Evolutionary conservation across 257 asterid species (phyloP).

Genomic region (Solanum dulcamara): DNA sequence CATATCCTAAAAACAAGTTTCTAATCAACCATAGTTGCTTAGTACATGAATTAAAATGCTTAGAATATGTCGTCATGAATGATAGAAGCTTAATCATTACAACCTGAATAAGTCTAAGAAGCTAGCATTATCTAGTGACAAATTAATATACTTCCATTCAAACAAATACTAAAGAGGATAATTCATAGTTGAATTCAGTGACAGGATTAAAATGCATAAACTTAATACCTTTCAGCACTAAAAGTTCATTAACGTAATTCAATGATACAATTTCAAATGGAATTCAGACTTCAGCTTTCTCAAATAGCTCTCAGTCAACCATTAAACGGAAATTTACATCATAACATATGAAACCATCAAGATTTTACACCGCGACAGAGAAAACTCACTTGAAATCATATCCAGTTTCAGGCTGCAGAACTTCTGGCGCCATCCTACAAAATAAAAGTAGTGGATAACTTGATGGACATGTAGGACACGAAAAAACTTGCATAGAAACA

Average conservation of each 20-base stretch:
- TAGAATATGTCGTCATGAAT: neutral
- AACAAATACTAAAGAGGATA: neutral
- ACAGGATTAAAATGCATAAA: neutral
- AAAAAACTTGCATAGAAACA: neutral
- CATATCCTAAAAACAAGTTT: neutral
- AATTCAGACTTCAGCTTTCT: neutral
- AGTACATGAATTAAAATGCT: neutral
- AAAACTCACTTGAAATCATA: conserved; percentile 88
- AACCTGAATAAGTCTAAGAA: neutral
- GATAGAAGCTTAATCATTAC: neutral
- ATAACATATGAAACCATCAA: neutral
- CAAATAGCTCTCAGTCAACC: neutral
- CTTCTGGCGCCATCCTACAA: conserved; percentile 99
- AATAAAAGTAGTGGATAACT: conserved; percentile 2
- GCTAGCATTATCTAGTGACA: neutral
- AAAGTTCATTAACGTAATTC: neutral
- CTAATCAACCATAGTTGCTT: neutral
- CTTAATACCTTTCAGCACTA: neutral
- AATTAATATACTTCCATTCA: neutral
- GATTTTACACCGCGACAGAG: conserved; percentile 1
- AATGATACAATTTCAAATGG: neutral
- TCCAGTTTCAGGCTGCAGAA: conserved; percentile 97
- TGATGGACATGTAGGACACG: conserved; percentile 5
- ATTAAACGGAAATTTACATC: neutral
- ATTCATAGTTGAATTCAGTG: neutral